Conservation (phyloP, 768 basidiomycete species). For the Leccinellum luteum region DNA sequence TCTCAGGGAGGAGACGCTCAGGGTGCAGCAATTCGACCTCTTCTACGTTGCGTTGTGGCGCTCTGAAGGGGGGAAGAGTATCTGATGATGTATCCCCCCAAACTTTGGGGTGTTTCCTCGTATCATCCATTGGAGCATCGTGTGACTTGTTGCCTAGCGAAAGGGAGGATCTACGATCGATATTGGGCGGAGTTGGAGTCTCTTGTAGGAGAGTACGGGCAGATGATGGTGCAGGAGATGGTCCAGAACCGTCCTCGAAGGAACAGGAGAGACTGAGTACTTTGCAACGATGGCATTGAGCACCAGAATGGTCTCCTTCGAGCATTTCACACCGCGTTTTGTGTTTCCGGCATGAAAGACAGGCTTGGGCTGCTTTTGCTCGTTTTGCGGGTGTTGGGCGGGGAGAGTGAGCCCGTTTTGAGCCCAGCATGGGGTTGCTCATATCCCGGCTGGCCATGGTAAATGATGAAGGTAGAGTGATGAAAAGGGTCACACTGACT, state of each 20-base stretch:
- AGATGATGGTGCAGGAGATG: conserved; percentile 17
- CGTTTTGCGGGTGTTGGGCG: conserved; percentile 34
- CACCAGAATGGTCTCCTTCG: conserved; percentile 35
- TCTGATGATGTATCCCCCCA: conserved; percentile 21
- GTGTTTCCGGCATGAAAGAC: conserved; percentile 44
- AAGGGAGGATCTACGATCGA: conserved; percentile 26
- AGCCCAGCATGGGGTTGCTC: conserved; percentile 22
- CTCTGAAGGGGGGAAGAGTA: conserved; percentile 17
- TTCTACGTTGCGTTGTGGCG: conserved; percentile 16
- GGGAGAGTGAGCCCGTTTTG: conserved; percentile 33
- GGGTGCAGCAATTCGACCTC: conserved; percentile 33
- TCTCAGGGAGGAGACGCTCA: conserved; percentile 36
- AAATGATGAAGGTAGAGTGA: conserved; percentile 9
- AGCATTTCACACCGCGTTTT: conserved; percentile 51
- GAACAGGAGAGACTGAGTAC: conserved; percentile 47
- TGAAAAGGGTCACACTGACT: conserved; percentile 1
- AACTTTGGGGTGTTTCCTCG: conserved; percentile 17
- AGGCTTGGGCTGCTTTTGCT: conserved; percentile 44
- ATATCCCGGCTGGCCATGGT: conserved; percentile 19
- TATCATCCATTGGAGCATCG: conserved; percentile 21
- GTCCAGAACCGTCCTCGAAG: conserved; percentile 35
- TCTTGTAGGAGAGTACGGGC: conserved; percentile 22
- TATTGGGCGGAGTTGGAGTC: conserved; percentile 13
- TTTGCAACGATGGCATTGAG: conserved; percentile 49
- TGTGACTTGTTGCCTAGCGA: conserved; percentile 20